phyloP scores from a whole-genome alignment of 1,284 basidiomycete genomes.

The Chiua sp. region DNA sequence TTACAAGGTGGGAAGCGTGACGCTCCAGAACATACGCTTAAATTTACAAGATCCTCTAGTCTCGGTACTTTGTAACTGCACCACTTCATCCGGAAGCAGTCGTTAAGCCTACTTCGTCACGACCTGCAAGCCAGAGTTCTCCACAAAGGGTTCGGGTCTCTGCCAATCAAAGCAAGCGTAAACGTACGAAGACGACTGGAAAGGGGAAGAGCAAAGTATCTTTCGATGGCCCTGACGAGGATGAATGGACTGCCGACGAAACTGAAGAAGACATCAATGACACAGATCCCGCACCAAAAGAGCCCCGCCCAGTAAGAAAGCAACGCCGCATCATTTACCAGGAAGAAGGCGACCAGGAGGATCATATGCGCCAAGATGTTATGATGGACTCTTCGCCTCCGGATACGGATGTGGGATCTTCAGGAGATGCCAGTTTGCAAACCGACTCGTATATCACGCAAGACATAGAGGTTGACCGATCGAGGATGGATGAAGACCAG shows the following conservation, averaged over 20 bases:
- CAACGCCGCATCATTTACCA: conserved; percentile 29
- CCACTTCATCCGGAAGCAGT: conserved; percentile 34
- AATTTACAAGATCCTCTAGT: conserved; percentile 34
- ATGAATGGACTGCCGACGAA: conserved; percentile 25
- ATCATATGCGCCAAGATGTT: conserved; percentile 27
- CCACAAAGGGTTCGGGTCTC: conserved; percentile 23
- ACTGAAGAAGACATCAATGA: conserved; percentile 29
- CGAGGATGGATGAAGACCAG: conserved; percentile 4
- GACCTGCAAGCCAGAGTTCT: conserved; percentile 13
- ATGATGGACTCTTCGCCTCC: conserved; percentile 16
- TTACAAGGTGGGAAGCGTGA: conserved; percentile 57
- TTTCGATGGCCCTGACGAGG: conserved; percentile 32
- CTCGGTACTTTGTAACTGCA: conserved; percentile 58
- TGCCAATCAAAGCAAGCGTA: conserved; percentile 36
- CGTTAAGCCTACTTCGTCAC: conserved; percentile 4
- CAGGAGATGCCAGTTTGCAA: conserved; percentile 9
- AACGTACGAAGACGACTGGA: conserved; percentile 45
- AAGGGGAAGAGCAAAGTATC: conserved; percentile 45
- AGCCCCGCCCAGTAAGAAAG: conserved; percentile 33
- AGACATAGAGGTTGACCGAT: not conserved
- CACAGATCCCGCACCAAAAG: conserved; percentile 6
- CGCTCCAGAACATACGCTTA: conserved; percentile 14
- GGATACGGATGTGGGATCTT: not conserved
- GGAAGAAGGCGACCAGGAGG: conserved; percentile 28
- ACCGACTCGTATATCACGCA: not conserved